Evolutionary conservation across 208 protist species (phyloP), one percentile per base, ranked within the genome.

Genomic region (Acanthamoeba healyi): DNA sequence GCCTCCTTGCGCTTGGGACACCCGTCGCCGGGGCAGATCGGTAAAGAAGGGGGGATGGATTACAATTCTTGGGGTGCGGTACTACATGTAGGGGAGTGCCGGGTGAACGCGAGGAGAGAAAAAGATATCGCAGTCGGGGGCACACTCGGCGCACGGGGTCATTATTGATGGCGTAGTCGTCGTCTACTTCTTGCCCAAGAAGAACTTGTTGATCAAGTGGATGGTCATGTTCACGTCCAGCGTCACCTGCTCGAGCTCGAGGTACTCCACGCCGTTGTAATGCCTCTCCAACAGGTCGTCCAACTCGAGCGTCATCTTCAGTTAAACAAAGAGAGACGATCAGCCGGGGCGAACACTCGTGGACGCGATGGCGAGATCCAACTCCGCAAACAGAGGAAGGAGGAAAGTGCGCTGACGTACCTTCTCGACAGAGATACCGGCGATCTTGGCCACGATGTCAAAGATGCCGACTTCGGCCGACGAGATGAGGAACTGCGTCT

Each of bases 191-290:
- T 95, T 94, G 44, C 88, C 92, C 77, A 96, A 81, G 44, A 97
- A 97, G 19, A 97, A 74, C 67, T 95, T 97, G 49, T 97, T 97
- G 49, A 97, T 81, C 12, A 96, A 74, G 72, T 96, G 95, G 32
- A 97, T 96, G 4, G 96, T 97, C 95, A 97, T 96, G 61, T 97
- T 97, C 7, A 97, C 96, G 79, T 97, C 95, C 5, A 97, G 67
- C 12, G 94, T 96, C 3, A 97, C 95, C 65, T 96, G 87, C 29
- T 96, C 95, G 0, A 96, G 36, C 49, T 97, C 93, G 10, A 97
- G 36, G 36, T 56, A 87, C 19, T 87, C 86, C 17, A 92, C 67
- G 32, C 89, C 70, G 44, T 96, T 97, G 29, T 61, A 86, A 29
- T 96, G 86, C 49, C 93, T 95, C 46, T 97, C 95, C 17, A 97